A percentile compares a stretch with the other conserved stretches of the same genome.
Conservation (phyloP, 2,329 filamentous ascomycete genomes). For the Lachnellula subtilissima region DNA sequence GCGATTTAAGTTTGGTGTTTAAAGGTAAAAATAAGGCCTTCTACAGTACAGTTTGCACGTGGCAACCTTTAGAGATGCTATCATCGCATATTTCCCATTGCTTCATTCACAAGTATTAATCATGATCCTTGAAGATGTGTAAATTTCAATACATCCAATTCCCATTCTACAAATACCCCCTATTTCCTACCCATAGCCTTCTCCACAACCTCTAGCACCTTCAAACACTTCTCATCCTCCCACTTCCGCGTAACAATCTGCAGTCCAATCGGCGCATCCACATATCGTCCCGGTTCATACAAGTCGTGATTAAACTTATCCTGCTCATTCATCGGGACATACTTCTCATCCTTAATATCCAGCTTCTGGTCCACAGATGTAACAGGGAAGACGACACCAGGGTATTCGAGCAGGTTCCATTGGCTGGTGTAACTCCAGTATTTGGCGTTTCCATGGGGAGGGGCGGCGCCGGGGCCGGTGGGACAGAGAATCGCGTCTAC, state of each 20-base stretch:
- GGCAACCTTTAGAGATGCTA: too few species aligned
- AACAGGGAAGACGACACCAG: conserved; percentile 54
- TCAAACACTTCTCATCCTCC: conserved; percentile 15
- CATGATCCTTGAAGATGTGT: too few species aligned
- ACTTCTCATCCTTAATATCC: conserved; percentile 19
- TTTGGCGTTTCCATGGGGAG: conserved; percentile 41
- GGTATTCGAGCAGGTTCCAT: conserved; percentile 65
- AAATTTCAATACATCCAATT: too few species aligned
- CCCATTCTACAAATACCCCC: not conserved
- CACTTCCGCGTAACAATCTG: conserved; percentile 30
- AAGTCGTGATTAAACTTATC: conserved; percentile 17
- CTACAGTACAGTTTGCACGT: too few species aligned
- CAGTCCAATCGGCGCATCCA: conserved; percentile 34
- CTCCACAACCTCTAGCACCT: conserved; percentile 9
- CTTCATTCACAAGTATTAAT: too few species aligned
- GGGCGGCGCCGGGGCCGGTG: conserved; percentile 47
- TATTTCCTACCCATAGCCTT: conserved; percentile 10
- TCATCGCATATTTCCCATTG: too few species aligned
- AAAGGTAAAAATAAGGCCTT: too few species aligned
- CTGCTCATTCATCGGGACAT: conserved; percentile 25
- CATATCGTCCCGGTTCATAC: conserved; percentile 30
- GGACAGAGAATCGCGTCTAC: conserved; percentile 47
- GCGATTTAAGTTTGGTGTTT: too few species aligned
- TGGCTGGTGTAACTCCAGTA: conserved; percentile 60
- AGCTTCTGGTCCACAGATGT: conserved; percentile 22